phyloP scores from a whole-genome alignment of 2,329 filamentous ascomycete genomes.

The Colletotrichum filicis region DNA sequence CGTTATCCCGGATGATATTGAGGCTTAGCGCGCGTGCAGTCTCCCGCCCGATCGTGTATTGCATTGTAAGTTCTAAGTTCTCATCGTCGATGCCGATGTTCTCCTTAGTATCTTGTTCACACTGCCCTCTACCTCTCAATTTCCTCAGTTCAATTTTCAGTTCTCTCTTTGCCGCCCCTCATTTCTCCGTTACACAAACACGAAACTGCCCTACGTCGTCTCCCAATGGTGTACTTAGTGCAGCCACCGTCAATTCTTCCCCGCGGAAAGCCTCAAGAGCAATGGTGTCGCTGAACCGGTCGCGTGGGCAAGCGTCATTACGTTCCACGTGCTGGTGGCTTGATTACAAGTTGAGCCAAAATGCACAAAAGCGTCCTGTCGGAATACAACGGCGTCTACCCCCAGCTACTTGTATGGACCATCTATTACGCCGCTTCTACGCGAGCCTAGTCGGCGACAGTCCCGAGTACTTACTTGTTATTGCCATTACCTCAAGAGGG shows the following conservation, averaged over 20 bases:
- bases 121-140: neutral
- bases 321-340: neutral
- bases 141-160: neutral
- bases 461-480: neutral
- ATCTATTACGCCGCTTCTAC: neutral
- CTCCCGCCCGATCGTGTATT: constrained; percentile 21
- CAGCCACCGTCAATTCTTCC: neutral
- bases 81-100: neutral
- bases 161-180: neutral
- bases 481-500: neutral
- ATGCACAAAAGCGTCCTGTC: neutral
- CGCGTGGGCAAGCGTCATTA: neutral
- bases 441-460: neutral
- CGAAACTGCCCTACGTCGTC: neutral
- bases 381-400: neutral
- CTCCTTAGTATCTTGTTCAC: neutral
- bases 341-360: neutral
- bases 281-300: neutral
- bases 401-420: constrained; percentile 4
- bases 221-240: neutral
- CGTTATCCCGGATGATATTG: constrained; percentile 32
- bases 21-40: constrained; percentile 21
- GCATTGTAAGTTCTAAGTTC: constrained; percentile 30
- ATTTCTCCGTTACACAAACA: neutral
- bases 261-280: neutral